These are phyloP conservation scores for Verticillium klebahnii DNA, from an alignment of 2,329 filamentous ascomycete genomes.

Conservation along the genomic window DNA sequence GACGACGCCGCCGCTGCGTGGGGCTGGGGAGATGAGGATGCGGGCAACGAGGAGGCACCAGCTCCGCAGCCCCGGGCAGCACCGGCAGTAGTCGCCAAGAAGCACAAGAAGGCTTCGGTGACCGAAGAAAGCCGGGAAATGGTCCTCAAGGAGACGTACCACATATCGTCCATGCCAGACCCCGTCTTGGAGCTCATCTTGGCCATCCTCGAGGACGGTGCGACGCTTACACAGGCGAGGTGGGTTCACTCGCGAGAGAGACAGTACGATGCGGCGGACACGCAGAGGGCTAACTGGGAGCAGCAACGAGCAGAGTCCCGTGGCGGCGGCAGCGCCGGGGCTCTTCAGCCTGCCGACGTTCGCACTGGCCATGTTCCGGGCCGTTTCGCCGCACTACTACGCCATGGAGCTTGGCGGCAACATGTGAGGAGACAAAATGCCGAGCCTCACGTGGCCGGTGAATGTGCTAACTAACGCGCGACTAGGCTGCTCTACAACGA, in stretches of 20 bases:
- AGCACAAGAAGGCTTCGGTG: constrained; percentile 9
- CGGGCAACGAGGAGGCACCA: constrained; percentile 16
- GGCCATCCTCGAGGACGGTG: constrained; percentile 55
- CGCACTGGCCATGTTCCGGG: constrained; percentile 72
- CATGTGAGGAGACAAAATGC: constrained; percentile 45
- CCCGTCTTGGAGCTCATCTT: constrained; percentile 66
- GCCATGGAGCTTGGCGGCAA: constrained; percentile 55
- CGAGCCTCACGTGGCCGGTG: background rate
- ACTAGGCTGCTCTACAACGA: constrained; percentile 65
- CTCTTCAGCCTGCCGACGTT: constrained; percentile 70
- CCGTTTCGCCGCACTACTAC: constrained; percentile 72
- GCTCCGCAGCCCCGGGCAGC: constrained; percentile 1
- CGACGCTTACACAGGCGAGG: constrained; percentile 50
- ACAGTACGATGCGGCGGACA: background rate
- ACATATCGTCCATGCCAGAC: constrained; percentile 82
- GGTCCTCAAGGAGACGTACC: constrained; percentile 79
- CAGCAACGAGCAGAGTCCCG: constrained; percentile 45
- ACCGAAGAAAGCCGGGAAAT: constrained; percentile 55
- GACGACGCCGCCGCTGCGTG: constrained; percentile 64
- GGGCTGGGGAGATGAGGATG: constrained; percentile 77
- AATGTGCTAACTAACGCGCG: constrained; percentile 18
- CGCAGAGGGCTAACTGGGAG: constrained; percentile 4
- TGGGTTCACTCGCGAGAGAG: constrained; percentile 21
- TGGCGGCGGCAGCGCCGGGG: constrained; percentile 63
- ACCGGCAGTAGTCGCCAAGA: constrained; percentile 1